A percentile compares a stretch with the other conserved stretches of the same genome.
Evolutionary conservation across 148 eudicot genomes (phyloP).

Genomic region (Persicaria maculosa): DNA sequence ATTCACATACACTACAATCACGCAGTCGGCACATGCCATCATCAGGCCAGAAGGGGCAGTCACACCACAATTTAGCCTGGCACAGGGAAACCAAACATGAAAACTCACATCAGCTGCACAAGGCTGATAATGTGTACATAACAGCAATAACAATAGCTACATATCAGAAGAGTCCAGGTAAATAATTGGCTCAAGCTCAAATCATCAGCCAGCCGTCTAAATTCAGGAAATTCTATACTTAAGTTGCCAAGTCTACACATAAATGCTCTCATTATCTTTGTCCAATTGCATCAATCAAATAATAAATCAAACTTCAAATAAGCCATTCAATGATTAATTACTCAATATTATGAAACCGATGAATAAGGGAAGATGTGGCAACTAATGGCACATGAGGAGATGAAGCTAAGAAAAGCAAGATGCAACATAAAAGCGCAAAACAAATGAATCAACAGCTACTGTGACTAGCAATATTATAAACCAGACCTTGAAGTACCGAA

Average conservation of each 20-base stretch:
- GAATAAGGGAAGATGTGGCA: no score
- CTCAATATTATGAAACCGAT: neutral
- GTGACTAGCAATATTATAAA: neutral
- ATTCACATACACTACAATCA: slow-evolving; percentile 90
- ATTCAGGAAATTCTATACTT: no score
- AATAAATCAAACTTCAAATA: neutral
- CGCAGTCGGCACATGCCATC: slow-evolving; percentile 85
- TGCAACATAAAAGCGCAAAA: neutral
- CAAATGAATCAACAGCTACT: neutral
- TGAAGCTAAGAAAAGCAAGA: neutral
- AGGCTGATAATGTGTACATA: neutral
- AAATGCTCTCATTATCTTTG: no score
- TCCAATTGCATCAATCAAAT: neutral
- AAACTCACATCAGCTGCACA: neutral
- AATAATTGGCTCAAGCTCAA: neutral
- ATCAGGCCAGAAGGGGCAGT: slow-evolving; percentile 91
- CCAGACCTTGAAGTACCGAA: slow-evolving; percentile 89
- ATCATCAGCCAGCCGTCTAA: neutral
- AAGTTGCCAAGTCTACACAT: no score
- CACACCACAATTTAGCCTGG: slow-evolving; percentile 86
- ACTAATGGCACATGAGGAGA: neutral
- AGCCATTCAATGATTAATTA: neutral
- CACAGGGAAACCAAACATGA: neutral
- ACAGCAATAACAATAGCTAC: neutral
- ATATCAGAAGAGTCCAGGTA: neutral